A percentile compares a stretch with the other conserved stretches of the same genome.
Conservation (phyloP, 1,284 basidiomycete species). For the Ustilago cynodontis region DNA sequence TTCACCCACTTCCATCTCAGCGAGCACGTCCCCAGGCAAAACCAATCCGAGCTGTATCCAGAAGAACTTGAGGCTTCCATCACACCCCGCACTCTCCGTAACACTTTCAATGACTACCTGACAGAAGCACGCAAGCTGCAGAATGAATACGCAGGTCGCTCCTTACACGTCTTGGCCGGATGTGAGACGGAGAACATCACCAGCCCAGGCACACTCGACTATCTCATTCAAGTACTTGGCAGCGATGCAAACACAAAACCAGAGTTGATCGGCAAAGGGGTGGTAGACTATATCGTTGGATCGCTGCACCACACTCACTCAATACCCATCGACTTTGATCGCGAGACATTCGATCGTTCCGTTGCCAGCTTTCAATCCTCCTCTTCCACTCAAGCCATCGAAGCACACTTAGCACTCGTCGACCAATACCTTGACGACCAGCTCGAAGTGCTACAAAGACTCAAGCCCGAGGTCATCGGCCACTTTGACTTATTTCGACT, state of each 20-base stretch:
- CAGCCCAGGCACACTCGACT: slow-evolving; percentile 75
- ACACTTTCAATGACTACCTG: slow-evolving; percentile 79
- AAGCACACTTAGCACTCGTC: slow-evolving; percentile 39
- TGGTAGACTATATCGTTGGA: slow-evolving; percentile 90
- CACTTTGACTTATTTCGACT: slow-evolving; percentile 79
- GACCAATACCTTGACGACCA: slow-evolving; percentile 63
- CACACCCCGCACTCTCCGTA: slow-evolving; percentile 73
- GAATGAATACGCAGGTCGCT: slow-evolving; percentile 22
- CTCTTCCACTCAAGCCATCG: slow-evolving; percentile 7
- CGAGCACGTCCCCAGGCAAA: slow-evolving; percentile 94
- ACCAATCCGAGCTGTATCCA: slow-evolving; percentile 85
- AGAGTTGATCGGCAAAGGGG: slow-evolving; percentile 32
- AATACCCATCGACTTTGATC: slow-evolving; percentile 94
- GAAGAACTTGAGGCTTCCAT: slow-evolving; percentile 78
- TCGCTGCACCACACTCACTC: slow-evolving; percentile 90
- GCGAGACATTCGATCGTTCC: slow-evolving; percentile 77
- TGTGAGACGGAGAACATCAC: slow-evolving; percentile 94
- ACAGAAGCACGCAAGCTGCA: slow-evolving; percentile 83
- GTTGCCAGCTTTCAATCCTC: slow-evolving; percentile 72
- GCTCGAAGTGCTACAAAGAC: slow-evolving; percentile 70
- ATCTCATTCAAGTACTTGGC: slow-evolving; percentile 72
- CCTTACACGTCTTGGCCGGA: slow-evolving; percentile 84
- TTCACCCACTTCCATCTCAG: slow-evolving; percentile 88
- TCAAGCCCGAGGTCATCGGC: slow-evolving; percentile 89
- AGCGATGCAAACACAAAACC: slow-evolving; percentile 40